Conservation (phyloP, 176 grass and related monocot species). For the Oryza glumipatula region DNA sequence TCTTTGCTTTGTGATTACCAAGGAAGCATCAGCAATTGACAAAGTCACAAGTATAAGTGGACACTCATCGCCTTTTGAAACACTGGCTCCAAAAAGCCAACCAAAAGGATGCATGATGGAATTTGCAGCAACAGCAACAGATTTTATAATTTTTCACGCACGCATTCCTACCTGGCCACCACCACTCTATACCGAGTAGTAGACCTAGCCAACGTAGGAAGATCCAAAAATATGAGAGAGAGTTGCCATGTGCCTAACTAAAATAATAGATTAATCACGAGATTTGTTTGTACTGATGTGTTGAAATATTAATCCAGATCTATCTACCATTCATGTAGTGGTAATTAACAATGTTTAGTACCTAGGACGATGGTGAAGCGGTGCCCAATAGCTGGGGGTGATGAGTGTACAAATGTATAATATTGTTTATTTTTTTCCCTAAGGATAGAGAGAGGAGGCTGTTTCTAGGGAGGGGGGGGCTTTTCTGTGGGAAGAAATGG, state of each 20-base stretch:
- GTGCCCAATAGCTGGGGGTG: not conserved
- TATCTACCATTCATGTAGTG: constrained; percentile 5
- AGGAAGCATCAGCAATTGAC: not conserved
- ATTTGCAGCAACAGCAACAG: not conserved
- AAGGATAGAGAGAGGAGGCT: not conserved
- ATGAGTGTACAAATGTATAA: not conserved
- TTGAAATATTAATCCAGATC: not conserved
- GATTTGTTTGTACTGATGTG: not conserved
- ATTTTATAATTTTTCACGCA: no score
- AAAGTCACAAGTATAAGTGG: not conserved
- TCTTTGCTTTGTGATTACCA: no score
- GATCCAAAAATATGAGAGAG: not conserved
- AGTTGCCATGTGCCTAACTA: constrained; percentile 1
- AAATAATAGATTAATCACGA: not conserved
- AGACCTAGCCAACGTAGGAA: not conserved
- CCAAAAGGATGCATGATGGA: not conserved
- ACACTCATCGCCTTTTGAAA: not conserved
- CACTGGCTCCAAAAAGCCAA: not conserved
- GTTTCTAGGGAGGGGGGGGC: not conserved
- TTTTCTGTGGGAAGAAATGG: not conserved
- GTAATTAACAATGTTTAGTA: constrained; percentile 20
- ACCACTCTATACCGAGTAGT: not conserved
- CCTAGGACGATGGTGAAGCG: not conserved
- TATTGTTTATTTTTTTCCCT: not conserved
- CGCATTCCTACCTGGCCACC: not conserved